phyloP scores from a whole-genome alignment of 768 basidiomycete species.

The Rhodotorula babjevae region DNA sequence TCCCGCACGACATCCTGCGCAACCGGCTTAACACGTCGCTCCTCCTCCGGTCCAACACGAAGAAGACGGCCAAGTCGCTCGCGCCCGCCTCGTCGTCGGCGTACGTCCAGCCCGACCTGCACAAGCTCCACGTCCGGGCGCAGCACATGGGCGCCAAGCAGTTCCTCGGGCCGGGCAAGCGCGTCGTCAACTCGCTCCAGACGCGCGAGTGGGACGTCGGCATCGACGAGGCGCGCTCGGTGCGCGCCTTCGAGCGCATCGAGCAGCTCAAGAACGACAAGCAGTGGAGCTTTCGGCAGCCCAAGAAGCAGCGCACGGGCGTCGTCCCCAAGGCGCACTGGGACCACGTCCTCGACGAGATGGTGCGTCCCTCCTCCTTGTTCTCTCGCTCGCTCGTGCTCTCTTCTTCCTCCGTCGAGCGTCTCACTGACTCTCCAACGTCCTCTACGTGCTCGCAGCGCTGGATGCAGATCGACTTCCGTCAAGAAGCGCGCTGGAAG shows the following conservation, averaged over 20 bases:
- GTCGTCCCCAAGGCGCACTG: conserved; percentile 79
- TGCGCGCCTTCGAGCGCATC: conserved; percentile 67
- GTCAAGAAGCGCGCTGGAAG: conserved; percentile 92
- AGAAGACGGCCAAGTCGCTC: conserved; percentile 33
- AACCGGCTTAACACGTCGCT: conserved; percentile 20
- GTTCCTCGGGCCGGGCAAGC: conserved; percentile 30
- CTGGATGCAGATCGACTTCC: conserved; percentile 95
- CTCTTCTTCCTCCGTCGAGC: neutral
- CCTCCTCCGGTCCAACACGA: conserved; percentile 15
- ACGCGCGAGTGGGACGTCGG: conserved; percentile 37
- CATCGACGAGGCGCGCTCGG: conserved; percentile 36
- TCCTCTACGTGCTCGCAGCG: conserved; percentile 57
- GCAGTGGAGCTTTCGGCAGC: conserved; percentile 88
- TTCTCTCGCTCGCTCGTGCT: neutral
- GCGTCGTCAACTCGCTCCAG: conserved; percentile 26
- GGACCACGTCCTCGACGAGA: conserved; percentile 94
- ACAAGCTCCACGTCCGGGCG: conserved; percentile 36
- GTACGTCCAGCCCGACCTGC: conserved; percentile 32
- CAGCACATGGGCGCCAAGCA: conserved; percentile 30
- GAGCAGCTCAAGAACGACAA: conserved; percentile 73
- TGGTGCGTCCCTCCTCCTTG: conserved; percentile 56
- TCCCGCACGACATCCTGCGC: conserved; percentile 22
- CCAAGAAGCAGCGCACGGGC: conserved; percentile 83
- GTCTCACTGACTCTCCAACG: neutral
- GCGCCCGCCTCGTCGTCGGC: neutral